These are phyloP conservation scores for Globisporangium spiculum DNA, from an alignment of 352 stramenopile species.

Conservation along the genomic window DNA sequence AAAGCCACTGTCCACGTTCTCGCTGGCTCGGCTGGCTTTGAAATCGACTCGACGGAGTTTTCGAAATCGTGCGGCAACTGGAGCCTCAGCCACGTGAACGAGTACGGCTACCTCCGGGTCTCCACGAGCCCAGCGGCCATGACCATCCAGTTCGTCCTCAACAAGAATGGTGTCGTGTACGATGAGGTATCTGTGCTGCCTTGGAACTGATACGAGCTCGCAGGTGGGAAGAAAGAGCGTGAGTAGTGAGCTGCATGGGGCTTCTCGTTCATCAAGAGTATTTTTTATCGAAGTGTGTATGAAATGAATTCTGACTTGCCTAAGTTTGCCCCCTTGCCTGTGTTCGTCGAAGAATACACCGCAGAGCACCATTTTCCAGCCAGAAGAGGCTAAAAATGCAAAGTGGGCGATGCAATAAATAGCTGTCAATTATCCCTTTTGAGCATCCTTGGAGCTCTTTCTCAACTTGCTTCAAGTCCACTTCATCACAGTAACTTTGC, in stretches of 20 bases:
- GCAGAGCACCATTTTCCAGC: too few relatives aligned
- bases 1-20: constrained; percentile 74
- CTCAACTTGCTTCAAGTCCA: too few relatives aligned
- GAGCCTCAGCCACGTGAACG: constrained; percentile 62
- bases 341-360: neutral
- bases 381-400: too few relatives aligned
- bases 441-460: too few relatives aligned
- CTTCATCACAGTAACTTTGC: neutral
- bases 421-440: too few relatives aligned
- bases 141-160: constrained; percentile 64
- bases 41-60: constrained; percentile 45
- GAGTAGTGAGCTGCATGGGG: neutral
- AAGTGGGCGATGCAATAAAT: too few relatives aligned
- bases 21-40: constrained; percentile 70
- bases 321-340: neutral
- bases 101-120: constrained; percentile 68
- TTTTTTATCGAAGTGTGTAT: neutral
- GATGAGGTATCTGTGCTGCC: constrained; percentile 46
- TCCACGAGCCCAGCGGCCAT: constrained; percentile 35
- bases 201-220: constrained; percentile 19
- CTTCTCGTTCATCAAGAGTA: too few relatives aligned
- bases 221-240: neutral
- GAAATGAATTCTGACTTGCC: neutral
- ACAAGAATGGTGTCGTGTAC: constrained; percentile 61
- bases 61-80: constrained; percentile 61